Evolutionary conservation across 805 yeast genomes (phyloP), one percentile per base, ranked within the genome.

Genomic region (Pichia insulana): DNA sequence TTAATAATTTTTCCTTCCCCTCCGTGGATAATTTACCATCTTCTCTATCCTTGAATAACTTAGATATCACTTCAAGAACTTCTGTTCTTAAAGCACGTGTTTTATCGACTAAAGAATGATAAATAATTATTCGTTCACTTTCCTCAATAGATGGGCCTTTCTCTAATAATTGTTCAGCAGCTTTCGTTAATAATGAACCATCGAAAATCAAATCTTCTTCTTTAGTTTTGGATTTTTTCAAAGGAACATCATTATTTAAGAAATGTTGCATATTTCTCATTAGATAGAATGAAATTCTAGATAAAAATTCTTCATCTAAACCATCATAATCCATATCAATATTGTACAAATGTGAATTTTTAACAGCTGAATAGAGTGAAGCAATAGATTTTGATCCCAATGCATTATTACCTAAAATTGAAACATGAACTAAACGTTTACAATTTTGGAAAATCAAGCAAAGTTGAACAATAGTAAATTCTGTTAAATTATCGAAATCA

Each of bases 161-260:
- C 39, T 68, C 74, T 42, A 83, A 59, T 42, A 83, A 59, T 45
- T 76, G 74, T 47, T 79, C 87, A 0, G 89, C 90, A 2, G 86
- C 74, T 57, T 80, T 81, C 53, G 86, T 79, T 38, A 83, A 67
- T 43, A 83, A 63, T 0, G 87, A 73, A 6, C 90, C 92, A 62
- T 83, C 90, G 57, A 79, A 81, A 58, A 83, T 70, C 38, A 83
- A 65, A 49, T 83, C 90, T 56, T 73, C 83, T 28, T 62, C 61
- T 30, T 50, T 51, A 26, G 49, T 43, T 12, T 39, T 45, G 3
- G 30, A 7, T 7, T 47, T 48, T 5, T 19, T 18, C 11, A 27
- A 6, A n/a, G 34, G 31, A 28, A 40, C 32, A 18, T 40, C 34
- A 16, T 36, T 44, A 40, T 63, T 68, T 50, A 73, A 57, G 20